Evolutionary conservation across 257 asterid genomes (phyloP).

Genomic region (Plectranthus barbatus): DNA sequence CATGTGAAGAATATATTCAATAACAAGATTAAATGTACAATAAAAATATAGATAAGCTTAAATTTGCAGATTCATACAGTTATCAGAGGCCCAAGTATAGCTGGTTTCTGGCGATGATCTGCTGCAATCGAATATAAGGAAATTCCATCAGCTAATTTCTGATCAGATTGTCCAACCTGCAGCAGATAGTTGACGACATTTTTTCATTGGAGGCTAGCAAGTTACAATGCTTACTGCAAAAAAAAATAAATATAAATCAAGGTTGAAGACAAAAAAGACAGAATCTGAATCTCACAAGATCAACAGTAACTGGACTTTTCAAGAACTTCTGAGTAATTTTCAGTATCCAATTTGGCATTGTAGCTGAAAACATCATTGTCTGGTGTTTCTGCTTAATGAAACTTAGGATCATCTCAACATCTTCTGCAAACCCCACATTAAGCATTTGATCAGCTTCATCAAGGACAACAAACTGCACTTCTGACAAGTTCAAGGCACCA

Average conservation of each 20-base stretch:
- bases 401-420: constrained; percentile 78
- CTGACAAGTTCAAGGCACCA: constrained; percentile 60
- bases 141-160: constrained; percentile 89
- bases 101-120: constrained; percentile 59
- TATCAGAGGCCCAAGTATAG: constrained; percentile 68
- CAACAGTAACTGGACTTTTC: constrained; percentile 65
- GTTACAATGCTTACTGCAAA: neutral
- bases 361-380: constrained; percentile 97
- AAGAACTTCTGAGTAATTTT: constrained; percentile 75
- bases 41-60: neutral
- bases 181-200: constrained; percentile 17
- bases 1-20: neutral
- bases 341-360: constrained; percentile 92
- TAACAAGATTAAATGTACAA: neutral
- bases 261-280: neutral
- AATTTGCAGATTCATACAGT: constrained; percentile 35
- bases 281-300: constrained; percentile 58
- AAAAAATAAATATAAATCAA: neutral
- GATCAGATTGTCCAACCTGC: constrained; percentile 93
- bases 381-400: constrained; percentile 73
- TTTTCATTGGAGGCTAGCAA: neutral
- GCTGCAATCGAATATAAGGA: constrained; percentile 53
- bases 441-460: constrained; percentile 99
- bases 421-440: constrained; percentile 95
- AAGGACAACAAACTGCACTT: constrained; percentile 74